Base-by-base conservation (phyloP, 169 alveolate species). In the Eimeria acervulina region DNA sequence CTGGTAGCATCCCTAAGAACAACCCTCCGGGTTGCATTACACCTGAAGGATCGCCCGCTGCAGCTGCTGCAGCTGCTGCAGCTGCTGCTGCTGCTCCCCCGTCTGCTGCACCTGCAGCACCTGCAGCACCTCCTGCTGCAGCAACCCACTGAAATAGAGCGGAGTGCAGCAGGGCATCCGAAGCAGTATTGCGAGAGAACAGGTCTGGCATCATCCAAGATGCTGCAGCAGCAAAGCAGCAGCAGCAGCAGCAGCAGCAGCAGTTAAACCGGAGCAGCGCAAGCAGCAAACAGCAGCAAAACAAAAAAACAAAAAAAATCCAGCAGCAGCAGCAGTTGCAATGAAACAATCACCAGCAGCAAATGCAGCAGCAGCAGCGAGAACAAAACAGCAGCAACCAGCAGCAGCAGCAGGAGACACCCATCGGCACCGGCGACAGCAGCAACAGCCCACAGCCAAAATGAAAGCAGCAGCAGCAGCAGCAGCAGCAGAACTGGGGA, bases 141-240 rank as follows among this genome's bases (percentile, higher is more conserved):
- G 81, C 81, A 7, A n/a, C 81, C 81, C 81, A 70, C 2, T 70
- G 81, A 17, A 28, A 70, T 4, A 70, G 44, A 23, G 81, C 81
- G 1, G 81, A 70, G 42, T 70, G 81, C 81, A 70, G 81, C 81
- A 70, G 17, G 3, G 81, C 81, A n/a, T 70, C 81, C 17, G 81
- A 70, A 8, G 51, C 36, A 26, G 26, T 5, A 36, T 40, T n/a
- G 10, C 81, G 36, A 70, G 17, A 36, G 2, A 70, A 70, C 81
- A 70, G 26, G 26, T 70, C 81, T 7, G 81, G 81, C 7, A 70
- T 1, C 81, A 28, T 7, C 81, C 81, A 70, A 4, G 81, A 28
- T 7, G 81, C 81, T 31, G 66, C 66, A 55, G 66, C 66, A 55
- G 66, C 66, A 55, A 47, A 66, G 55, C 55, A 47, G 55, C 55